Evolutionary conservation across 2,329 filamentous ascomycete species (phyloP).

Genomic region (Intubia oerlemansii): DNA sequence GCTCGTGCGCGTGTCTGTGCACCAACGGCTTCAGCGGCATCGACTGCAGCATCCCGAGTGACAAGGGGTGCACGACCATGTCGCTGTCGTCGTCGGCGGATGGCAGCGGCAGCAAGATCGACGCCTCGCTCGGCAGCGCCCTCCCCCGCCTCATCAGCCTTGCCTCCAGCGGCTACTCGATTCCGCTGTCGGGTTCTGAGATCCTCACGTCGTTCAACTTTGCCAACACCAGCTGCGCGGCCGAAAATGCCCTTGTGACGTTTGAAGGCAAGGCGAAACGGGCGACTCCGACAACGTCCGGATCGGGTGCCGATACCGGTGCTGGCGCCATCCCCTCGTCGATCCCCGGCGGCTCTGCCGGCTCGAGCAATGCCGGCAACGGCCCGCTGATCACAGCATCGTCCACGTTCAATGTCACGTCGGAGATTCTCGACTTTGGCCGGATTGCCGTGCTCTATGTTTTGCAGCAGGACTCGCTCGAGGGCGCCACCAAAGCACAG

Average conservation of each 20-base stretch:
- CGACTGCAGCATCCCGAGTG: constrained; percentile 25
- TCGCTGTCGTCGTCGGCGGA: constrained; percentile 13
- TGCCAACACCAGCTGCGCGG: constrained; percentile 56
- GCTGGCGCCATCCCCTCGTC: too few relatives aligned
- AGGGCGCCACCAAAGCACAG: constrained; percentile 31
- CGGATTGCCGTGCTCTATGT: constrained; percentile 40
- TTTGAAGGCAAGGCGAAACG: constrained; percentile 46
- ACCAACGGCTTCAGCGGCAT: constrained; percentile 60
- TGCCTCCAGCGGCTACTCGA: constrained; percentile 46
- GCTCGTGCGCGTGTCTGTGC: constrained; percentile 69
- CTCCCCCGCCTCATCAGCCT: constrained; percentile 53
- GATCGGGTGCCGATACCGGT: too few relatives aligned
- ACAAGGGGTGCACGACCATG: constrained; percentile 31
- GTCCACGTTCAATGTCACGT: constrained; percentile 27
- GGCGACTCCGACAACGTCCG: background rate
- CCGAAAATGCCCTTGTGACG: constrained; percentile 72
- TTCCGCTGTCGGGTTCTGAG: constrained; percentile 47
- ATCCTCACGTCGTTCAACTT: constrained; percentile 60
- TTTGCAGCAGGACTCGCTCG: constrained; percentile 30
- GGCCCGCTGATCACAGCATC: too few relatives aligned
- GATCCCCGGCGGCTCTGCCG: too few relatives aligned
- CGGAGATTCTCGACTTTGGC: constrained; percentile 40
- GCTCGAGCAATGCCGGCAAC: too few relatives aligned
- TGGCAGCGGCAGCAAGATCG: too few relatives aligned
- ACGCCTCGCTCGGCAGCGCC: constrained; percentile 63